phyloP scores from a whole-genome alignment of 2,329 filamentous ascomycete genomes.

The Lasiodiplodia sp. region DNA sequence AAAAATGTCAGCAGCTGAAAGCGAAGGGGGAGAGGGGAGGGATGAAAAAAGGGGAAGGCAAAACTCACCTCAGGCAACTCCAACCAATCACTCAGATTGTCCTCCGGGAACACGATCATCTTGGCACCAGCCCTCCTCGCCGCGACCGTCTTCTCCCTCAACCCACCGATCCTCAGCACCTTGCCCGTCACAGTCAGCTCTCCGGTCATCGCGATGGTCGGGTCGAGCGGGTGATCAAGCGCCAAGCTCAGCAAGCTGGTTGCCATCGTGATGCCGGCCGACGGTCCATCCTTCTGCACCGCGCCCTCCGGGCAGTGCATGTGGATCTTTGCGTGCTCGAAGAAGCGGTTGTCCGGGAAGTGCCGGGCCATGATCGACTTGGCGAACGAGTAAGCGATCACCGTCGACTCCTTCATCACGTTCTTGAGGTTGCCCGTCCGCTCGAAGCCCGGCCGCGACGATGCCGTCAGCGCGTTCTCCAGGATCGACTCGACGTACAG shows the following conservation, averaged over 20 bases:
- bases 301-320: slow-evolving; percentile 96
- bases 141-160: slow-evolving; percentile 97
- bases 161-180: slow-evolving; percentile 89
- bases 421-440: slow-evolving; percentile 94
- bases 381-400: slow-evolving; percentile 94
- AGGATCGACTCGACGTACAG: slow-evolving; percentile 98
- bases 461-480: slow-evolving; percentile 77
- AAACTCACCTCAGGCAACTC: slow-evolving; percentile 89
- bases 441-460: slow-evolving; percentile 80
- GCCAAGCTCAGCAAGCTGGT: slow-evolving; percentile 87
- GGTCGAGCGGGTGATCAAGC: slow-evolving; percentile 77
- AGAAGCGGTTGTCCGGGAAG: slow-evolving; percentile 92
- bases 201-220: slow-evolving; percentile 95
- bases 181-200: slow-evolving; percentile 97
- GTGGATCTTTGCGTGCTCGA: slow-evolving; percentile 94
- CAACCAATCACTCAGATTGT: slow-evolving; percentile 97
- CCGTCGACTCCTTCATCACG: slow-evolving; percentile 98
- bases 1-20: not conserved
- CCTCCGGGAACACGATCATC: slow-evolving; percentile 91
- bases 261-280: slow-evolving; percentile 97
- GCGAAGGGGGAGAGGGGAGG: slow-evolving; percentile 5
- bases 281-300: slow-evolving; percentile 84
- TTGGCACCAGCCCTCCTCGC: slow-evolving; percentile 90
- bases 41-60: not conserved
- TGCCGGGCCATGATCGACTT: slow-evolving; percentile 86